A percentile compares a stretch with the other conserved stretches of the same genome.
Conservation (phyloP, 2,329 filamentous ascomycete species). For the Neopestalotiopsis clavispora region DNA sequence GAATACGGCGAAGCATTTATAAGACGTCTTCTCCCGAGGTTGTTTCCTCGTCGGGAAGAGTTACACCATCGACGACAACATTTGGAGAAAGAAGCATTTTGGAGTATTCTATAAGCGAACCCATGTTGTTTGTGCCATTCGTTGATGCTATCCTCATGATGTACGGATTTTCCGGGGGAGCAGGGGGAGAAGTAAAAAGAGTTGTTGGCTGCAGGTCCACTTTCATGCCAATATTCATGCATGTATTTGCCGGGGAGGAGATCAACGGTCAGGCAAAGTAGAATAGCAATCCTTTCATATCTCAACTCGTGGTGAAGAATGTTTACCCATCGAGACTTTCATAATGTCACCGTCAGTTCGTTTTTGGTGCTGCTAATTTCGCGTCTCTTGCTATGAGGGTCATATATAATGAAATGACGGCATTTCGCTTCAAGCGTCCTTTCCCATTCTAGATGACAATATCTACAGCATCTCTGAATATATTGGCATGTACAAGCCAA, state of each 20-base stretch:
- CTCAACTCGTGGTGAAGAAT: background rate
- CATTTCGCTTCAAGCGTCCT: background rate
- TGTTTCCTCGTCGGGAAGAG: background rate
- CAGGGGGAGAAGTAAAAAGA: background rate
- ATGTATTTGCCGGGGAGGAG: background rate
- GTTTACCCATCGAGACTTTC: background rate
- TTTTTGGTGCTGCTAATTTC: background rate
- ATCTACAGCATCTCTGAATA: background rate
- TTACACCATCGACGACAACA: background rate
- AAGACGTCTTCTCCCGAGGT: background rate
- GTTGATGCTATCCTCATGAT: background rate
- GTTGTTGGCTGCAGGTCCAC: background rate
- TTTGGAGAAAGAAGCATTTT: constrained; percentile 2
- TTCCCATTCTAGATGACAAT: background rate
- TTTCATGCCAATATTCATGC: background rate
- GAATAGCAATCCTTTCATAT: background rate
- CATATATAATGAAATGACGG: background rate
- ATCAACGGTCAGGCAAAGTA: background rate
- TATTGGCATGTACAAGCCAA: background rate
- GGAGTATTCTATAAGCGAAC: background rate
- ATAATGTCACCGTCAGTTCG: background rate
- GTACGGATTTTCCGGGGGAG: background rate
- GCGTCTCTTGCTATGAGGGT: background rate
- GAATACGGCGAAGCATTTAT: background rate
- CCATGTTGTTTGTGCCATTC: background rate